Conservation (phyloP, 106 monocot species). For the Apostasia shenzhenica region DNA sequence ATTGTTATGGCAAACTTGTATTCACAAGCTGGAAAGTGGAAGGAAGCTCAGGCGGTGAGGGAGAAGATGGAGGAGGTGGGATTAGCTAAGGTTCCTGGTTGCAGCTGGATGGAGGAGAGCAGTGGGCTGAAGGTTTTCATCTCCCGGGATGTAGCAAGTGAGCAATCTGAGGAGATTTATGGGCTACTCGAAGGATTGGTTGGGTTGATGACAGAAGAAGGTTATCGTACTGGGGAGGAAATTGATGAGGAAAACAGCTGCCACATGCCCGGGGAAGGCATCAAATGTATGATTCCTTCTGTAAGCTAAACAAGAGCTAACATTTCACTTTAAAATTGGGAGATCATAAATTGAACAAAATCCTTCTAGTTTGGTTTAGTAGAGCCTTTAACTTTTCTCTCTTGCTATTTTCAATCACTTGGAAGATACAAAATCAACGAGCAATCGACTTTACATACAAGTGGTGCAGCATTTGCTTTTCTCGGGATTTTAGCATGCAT, state of each 20-base stretch:
- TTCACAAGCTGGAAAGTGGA: conserved; percentile 29
- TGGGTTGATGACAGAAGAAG: conserved; percentile 34
- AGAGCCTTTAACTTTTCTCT: no score
- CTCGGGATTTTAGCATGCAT: no score
- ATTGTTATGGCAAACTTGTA: conserved; percentile 47
- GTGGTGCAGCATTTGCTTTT: no score
- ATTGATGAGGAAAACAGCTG: conserved; percentile 30
- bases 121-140: conserved; percentile 26
- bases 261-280: not conserved
- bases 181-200: conserved; percentile 17
- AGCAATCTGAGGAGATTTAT: conserved; percentile 4
- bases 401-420: no score
- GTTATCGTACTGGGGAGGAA: conserved; percentile 13
- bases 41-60: conserved; percentile 34
- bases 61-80: conserved; percentile 28
- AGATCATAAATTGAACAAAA: no score
- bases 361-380: no score
- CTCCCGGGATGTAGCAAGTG: conserved; percentile 9
- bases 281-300: no score
- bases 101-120: conserved; percentile 38
- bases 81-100: conserved; percentile 35
- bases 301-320: no score
- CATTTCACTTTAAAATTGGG: no score
- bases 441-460: no score
- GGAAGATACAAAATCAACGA: no score